These are phyloP conservation scores for Phialemonium atrogriseum DNA, from an alignment of 2,329 filamentous ascomycete genomes.

Conservation along the genomic window DNA sequence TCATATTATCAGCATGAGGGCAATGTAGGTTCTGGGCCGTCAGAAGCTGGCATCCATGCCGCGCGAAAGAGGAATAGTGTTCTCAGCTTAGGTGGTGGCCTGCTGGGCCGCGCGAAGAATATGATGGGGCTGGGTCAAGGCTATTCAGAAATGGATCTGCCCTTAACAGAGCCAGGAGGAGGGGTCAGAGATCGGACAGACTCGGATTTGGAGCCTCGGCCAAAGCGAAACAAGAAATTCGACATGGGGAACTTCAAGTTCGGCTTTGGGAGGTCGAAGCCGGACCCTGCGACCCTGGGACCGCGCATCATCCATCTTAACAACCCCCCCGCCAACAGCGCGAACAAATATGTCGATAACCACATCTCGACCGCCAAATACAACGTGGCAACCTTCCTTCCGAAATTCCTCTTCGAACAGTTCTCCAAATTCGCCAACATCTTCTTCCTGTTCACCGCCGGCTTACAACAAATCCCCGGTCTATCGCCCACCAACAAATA, in stretches of 20 bases:
- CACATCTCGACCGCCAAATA: conserved; percentile 98
- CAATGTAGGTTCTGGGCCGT: conserved; percentile 36
- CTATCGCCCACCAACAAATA: conserved; percentile 93
- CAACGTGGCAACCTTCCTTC: conserved; percentile 84
- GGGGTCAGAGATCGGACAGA: conserved; percentile 39
- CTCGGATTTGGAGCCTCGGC: conserved; percentile 15
- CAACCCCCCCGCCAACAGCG: conserved; percentile 84
- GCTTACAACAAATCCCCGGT: conserved; percentile 87
- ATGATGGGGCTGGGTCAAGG: conserved; percentile 79
- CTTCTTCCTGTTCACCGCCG: conserved; percentile 97
- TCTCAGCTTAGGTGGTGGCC: conserved; percentile 73
- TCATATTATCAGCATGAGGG: conserved; percentile 76
- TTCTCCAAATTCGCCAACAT: conserved; percentile 99
- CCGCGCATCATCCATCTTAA: conserved; percentile 92
- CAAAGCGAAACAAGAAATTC: conserved; percentile 46
- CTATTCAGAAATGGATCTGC: conserved; percentile 98
- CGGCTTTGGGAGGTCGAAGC: conserved; percentile 75
- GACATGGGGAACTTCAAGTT: conserved; percentile 80
- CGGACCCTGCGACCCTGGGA: conserved; percentile 83
- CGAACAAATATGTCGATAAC: conserved; percentile 90
- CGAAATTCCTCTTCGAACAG: conserved; percentile 96
- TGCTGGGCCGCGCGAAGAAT: conserved; percentile 82
- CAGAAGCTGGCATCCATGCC: conserved; percentile 38
- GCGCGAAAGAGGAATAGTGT: conserved; percentile 82
- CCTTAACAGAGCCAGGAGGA: conserved; percentile 66